A percentile compares a stretch with the other conserved stretches of the same genome.
phyloP scores from a whole-genome alignment of 148 eudicot genomes.

The Drosera capensis region DNA sequence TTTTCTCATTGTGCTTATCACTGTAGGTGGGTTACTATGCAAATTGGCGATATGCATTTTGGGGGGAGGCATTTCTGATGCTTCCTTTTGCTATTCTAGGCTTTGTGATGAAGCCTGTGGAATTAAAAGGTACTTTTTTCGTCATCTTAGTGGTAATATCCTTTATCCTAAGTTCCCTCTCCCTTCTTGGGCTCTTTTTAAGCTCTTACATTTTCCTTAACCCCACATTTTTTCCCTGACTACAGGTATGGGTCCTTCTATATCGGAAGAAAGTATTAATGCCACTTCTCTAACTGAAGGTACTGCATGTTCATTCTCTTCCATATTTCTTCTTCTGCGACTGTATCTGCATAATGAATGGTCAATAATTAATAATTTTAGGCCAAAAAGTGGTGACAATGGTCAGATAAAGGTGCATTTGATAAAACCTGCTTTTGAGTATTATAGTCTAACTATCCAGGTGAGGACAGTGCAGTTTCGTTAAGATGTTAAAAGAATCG shows the following conservation, averaged over 20 bases:
- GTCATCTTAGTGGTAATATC: background rate
- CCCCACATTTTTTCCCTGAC: conserved; percentile 7
- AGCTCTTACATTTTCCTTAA: conserved; percentile 4
- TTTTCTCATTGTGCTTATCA: conserved; percentile 3
- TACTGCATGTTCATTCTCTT: conserved; percentile 3
- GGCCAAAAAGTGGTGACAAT: too few relatives aligned
- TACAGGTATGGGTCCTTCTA: conserved; percentile 32
- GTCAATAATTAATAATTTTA: background rate
- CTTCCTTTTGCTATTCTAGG: conserved; percentile 77
- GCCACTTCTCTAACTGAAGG: conserved; percentile 23
- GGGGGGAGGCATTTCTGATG: conserved; percentile 63
- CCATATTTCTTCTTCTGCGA: background rate
- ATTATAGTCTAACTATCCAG: too few relatives aligned
- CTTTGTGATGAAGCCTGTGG: conserved; percentile 73
- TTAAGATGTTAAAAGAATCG: too few relatives aligned
- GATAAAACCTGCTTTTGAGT: too few relatives aligned
- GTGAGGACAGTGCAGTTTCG: too few relatives aligned
- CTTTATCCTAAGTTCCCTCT: background rate
- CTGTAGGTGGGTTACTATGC: conserved; percentile 40
- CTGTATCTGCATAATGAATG: background rate
- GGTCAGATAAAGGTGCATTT: too few relatives aligned
- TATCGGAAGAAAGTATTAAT: conserved; percentile 15
- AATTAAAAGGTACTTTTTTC: conserved; percentile 47
- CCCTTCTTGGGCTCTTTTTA: background rate
- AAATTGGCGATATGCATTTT: conserved; percentile 72